phyloP scores from a whole-genome alignment of 208 protist species.

The Porcisia hertigi region DNA sequence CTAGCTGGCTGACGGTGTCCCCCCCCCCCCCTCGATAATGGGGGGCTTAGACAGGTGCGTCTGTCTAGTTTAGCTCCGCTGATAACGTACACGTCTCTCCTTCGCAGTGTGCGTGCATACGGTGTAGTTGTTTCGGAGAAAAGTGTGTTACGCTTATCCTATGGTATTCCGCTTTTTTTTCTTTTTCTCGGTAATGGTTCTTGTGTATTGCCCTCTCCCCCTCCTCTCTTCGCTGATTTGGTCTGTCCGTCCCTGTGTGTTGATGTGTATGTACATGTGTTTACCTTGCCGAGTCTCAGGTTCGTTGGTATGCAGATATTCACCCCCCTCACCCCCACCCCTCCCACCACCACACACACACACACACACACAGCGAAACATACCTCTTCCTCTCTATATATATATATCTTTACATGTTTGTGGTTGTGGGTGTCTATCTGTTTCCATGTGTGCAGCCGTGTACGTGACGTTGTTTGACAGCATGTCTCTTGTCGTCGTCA shows the following conservation, averaged over 20 bases:
- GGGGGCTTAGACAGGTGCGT: not conserved
- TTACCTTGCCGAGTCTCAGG: too few species aligned
- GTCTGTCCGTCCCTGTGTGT: not conserved
- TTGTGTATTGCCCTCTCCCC: not conserved
- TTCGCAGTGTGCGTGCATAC: too few species aligned
- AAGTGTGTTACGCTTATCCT: not conserved
- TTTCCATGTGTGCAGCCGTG: not conserved
- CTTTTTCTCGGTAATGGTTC: not conserved
- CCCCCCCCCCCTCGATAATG: too few species aligned
- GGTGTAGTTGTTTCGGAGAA: not conserved
- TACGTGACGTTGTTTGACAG: too few species aligned
- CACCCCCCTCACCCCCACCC: too few species aligned
- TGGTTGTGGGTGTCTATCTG: not conserved
- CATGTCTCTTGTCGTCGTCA: not conserved
- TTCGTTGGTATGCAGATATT: too few species aligned
- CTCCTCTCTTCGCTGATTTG: not conserved
- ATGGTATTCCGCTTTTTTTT: not conserved
- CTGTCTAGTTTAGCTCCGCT: not conserved
- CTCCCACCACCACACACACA: too few species aligned
- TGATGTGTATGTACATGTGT: not conserved
- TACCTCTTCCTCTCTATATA: not conserved
- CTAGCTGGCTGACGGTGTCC: too few species aligned
- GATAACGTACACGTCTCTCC: not conserved
- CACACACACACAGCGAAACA: too few species aligned
- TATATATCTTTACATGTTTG: not conserved